Evolutionary conservation across 2,329 filamentous ascomycete species (phyloP), one percentile per base, ranked within the genome.

Genomic region (Dactylellina haptotyla): DNA sequence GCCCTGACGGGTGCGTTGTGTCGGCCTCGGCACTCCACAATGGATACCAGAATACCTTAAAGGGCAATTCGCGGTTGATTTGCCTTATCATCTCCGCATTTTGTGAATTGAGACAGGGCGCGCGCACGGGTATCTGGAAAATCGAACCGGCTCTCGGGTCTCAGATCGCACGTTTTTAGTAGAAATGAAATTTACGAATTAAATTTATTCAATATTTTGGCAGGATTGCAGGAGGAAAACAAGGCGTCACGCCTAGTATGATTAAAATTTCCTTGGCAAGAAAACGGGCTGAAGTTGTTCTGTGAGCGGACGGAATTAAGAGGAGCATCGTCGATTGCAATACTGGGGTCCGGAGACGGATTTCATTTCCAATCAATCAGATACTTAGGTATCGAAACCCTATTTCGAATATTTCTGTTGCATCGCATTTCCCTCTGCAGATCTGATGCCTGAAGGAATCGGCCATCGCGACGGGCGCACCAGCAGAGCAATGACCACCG

Each of bases 41-140:
- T 20, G 28, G 4, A 25, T n/a, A 39, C 5, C 5, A 56, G 34
- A 37, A 37, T 23, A 41, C 41, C 20, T 5, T 4, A 48, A 56
- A 34, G 51, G 62, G 51, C n/a, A 65, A 63, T n/a, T 34, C 25
- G n/a, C 12, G 30, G 23, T 26, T 57, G 3, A 43, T 23, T 56
- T 37, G 34, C 53, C 32, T 57, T 43, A 43, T 58, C 39, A 51
- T 51, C 63, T 59, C 54, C 64, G 56, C 46, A 61, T 61, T 69
- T 59, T 59, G 39, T 5, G 20, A 41, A 62, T 46, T 54, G 34
- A 69, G 48, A 69, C 54, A 69, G 39, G 56, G 39, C 37, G 37
- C 26, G 12, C 20, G 64, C 64, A 69, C 54, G 56, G 64, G 45
- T 53, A 53, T 37, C 26, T 53, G 12, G 37, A 25, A 23, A 45